These are phyloP conservation scores for Fusarium nygamai DNA, from an alignment of 2,329 filamentous ascomycete species.

Conservation along the genomic window DNA sequence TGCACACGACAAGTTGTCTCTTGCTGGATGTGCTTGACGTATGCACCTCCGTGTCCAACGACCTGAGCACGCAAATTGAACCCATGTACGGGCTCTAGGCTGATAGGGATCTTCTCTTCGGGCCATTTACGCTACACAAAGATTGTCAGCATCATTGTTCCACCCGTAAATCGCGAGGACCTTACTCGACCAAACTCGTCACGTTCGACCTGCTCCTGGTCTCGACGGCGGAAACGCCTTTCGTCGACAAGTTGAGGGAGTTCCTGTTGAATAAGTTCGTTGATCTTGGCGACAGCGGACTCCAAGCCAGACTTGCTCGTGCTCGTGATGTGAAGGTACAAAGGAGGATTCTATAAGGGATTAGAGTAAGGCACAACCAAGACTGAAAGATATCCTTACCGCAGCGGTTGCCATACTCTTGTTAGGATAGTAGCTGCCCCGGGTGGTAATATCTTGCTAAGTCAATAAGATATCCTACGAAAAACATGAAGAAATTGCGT, in stretches of 20 bases:
- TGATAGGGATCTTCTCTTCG: constrained; percentile 92
- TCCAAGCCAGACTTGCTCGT: constrained; percentile 93
- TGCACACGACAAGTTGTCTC: constrained; percentile 96
- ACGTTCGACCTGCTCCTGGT: constrained; percentile 83
- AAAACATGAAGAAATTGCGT: constrained; percentile 65
- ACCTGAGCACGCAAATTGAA: constrained; percentile 98
- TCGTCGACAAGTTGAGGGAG: constrained; percentile 96
- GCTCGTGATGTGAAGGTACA: constrained; percentile 96
- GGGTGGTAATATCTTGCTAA: constrained; percentile 92
- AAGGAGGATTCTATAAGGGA: constrained; percentile 78
- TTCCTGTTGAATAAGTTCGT: constrained; percentile 96
- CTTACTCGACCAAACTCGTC: constrained; percentile 90
- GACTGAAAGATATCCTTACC: constrained; percentile 65
- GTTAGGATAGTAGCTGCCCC: constrained; percentile 95
- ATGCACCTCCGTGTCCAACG: constrained; percentile 91
- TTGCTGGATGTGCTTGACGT: constrained; percentile 98
- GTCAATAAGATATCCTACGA: constrained; percentile 66
- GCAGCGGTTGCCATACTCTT: constrained; percentile 95
- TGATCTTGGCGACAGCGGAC: constrained; percentile 84
- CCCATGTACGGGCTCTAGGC: constrained; percentile 88
- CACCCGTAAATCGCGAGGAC: not conserved
- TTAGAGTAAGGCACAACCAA: not conserved
- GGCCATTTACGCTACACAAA: constrained; percentile 92
- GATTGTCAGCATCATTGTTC: constrained; percentile 22
- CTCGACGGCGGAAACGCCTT: constrained; percentile 85